Evolutionary conservation across 768 basidiomycete species (phyloP).

Genomic region (Naganishia vaughanmartiniae): DNA sequence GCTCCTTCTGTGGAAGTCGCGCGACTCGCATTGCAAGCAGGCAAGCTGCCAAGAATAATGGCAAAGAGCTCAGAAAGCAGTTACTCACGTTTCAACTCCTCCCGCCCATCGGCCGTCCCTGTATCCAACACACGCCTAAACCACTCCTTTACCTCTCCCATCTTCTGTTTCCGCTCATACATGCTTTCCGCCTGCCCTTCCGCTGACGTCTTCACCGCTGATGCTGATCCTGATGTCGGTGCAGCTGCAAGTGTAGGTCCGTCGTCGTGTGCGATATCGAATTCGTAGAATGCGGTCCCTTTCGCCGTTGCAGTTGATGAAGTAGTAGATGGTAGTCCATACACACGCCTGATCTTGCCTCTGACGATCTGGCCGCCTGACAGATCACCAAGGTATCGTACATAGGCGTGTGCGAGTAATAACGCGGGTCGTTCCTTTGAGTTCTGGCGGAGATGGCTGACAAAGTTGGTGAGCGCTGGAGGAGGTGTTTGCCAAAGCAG

Average conservation of each 20-base stretch:
- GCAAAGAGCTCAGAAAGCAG: not conserved
- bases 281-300: slow-evolving; percentile 62
- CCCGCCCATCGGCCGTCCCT: slow-evolving; percentile 25
- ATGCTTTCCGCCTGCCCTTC: slow-evolving; percentile 54
- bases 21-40: too few relatives aligned
- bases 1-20: too few relatives aligned
- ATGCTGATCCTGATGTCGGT: too few relatives aligned
- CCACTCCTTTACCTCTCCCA: slow-evolving; percentile 74
- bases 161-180: slow-evolving; percentile 45
- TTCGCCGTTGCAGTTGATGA: not conserved
- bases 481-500: slow-evolving; percentile 58
- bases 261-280: slow-evolving; percentile 54
- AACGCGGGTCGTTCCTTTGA: slow-evolving; percentile 55
- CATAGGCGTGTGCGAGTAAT: slow-evolving; percentile 74
- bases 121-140: slow-evolving; percentile 57
- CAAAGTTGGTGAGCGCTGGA: slow-evolving; percentile 58
- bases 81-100: slow-evolving; percentile 33
- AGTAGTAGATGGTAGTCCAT: slow-evolving; percentile 55
- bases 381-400: slow-evolving; percentile 77
- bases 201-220: slow-evolving; percentile 52
- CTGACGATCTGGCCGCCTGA: slow-evolving; percentile 74
- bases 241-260: not conserved
- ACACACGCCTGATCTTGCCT: slow-evolving; percentile 65
- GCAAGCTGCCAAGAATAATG: too few relatives aligned
- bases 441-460: slow-evolving; percentile 60